Base-by-base conservation (phyloP, 106 monocot genomes). In the Dendrobium nobile region DNA sequence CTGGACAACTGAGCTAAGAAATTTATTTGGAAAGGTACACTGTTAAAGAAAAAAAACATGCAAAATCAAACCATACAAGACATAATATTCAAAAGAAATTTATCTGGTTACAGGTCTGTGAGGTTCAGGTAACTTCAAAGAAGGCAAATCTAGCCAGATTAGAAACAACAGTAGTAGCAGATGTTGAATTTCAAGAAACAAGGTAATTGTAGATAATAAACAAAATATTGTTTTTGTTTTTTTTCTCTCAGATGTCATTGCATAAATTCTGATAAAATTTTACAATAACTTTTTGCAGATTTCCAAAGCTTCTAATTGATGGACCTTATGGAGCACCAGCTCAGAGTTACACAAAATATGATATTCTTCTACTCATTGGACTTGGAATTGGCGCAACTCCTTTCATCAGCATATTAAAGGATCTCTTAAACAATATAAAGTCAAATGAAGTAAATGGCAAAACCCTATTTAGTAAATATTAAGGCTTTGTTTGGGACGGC, bases 351-450 rank as follows among this genome's bases (percentile, higher is more conserved):
- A 95, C 89, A 31, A 98, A 98, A 86, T 95, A 95, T 55, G 98
- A 98, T 81, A 91, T 98, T 80, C 87, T 98, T 56, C 79, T 98
- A 72, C 89, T 95, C 24, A 88, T 98, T 45, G 94, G 98, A 7
- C 95, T 95, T 47, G 98, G 98, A 54, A 98, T 98, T 65, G 94
- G 98, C 24, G 98, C 95, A 59, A 98, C 98, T 76, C 98, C 98
- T 55, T 95, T 98, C 79, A 98, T 98, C 65, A 98, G 98, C 87
- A 98, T 98, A 85, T 59, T 95, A 48, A 89, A 91, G 81, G 92
- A 99, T 91, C 87, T 99, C 17, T 79, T 99, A 51, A 88, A 95
- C 84, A 92, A 93, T 76, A 88, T 89, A 72, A 91, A 87, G 55
- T 87, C 89, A 47, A 80, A 84, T 41, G 85, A 89, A 80, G 75